Percentiles rank a stretch among this genome's conserved stretches.
Evolutionary conservation across 2,329 filamentous ascomycete genomes (phyloP).

Genomic region (Stylonectria norvegica): DNA sequence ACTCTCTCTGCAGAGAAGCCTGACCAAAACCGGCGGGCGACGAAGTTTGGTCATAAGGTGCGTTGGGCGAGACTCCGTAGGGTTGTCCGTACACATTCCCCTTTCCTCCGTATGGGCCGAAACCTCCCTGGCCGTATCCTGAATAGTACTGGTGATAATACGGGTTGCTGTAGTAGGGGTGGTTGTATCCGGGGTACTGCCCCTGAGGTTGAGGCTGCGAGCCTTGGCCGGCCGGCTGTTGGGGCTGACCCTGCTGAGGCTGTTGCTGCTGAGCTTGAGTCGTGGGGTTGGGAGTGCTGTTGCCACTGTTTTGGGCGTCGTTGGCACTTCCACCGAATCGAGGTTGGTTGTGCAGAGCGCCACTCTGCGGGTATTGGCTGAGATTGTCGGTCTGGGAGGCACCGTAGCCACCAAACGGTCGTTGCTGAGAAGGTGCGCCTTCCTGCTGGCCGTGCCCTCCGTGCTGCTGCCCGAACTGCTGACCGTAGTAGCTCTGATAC

Average conservation of each 20-base stretch:
- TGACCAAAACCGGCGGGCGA: constrained; percentile 55
- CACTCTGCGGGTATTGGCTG: constrained; percentile 72
- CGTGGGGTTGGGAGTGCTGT: constrained; percentile 84
- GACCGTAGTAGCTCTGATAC: constrained; percentile 77
- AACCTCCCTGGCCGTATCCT: constrained; percentile 52
- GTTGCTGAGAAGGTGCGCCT: constrained; percentile 64
- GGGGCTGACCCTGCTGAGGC: constrained; percentile 45
- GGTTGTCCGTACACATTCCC: constrained; percentile 53
- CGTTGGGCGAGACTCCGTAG: constrained; percentile 55
- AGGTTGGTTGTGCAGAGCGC: constrained; percentile 51
- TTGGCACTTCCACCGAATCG: constrained; percentile 55
- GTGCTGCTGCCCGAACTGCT: constrained; percentile 56
- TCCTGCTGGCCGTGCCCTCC: constrained; percentile 69
- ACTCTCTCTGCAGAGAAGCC: constrained; percentile 52
- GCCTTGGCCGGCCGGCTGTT: constrained; percentile 41
- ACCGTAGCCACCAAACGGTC: constrained; percentile 74
- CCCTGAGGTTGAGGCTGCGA: constrained; percentile 44
- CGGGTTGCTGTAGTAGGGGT: constrained; percentile 60
- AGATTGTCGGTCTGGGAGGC: constrained; percentile 60
- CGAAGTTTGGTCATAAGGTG: constrained; percentile 54
- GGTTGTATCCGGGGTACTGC: constrained; percentile 51
- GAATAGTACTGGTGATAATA: constrained; percentile 62
- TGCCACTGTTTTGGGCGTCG: constrained; percentile 80
- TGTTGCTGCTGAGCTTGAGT: constrained; percentile 49
- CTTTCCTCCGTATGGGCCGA: constrained; percentile 51